Evolutionary conservation across 768 basidiomycete species (phyloP), one percentile per base, ranked within the genome.

Genomic region (Melanogaster broomeanus): DNA sequence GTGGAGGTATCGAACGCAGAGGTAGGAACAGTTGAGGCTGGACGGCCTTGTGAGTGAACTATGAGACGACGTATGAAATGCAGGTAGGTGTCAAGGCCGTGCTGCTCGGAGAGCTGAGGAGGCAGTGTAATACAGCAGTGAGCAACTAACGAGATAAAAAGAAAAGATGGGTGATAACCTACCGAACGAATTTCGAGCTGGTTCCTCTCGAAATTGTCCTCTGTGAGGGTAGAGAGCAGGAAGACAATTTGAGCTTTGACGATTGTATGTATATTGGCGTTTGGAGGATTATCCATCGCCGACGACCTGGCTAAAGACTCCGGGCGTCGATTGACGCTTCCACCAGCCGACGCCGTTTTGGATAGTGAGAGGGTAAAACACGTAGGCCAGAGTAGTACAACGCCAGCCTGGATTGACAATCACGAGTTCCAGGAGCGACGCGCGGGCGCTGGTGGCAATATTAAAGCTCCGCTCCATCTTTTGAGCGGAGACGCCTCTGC

Each of bases 221-320:
- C 96, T 52, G 92, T 93, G 55, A 98, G 83, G 24, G 93, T 98
- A 25, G 92, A 93, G 59, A 99, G 82, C 52, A 98, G 81, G 74
- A 99, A 98, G 60, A 96, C 94, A 67, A 99, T 95, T 79, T 99
- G 95, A 53, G 95, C 90, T 74, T 90, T 91, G 75, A 93, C 91
- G 71, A 93, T 93, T 68, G 89, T 92, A 72, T 91, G 85, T 66
- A 93, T 90, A 71, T 90, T 90, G 69, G 87, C 85, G 67, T 72
- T 85, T 73, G 87, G 82, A 78, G 87, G 83, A 68, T 82, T 88
- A 77, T 90, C 89, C 89, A 90, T 90, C 74, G 85, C 82, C 76
- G 86, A 85, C 62, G 77, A 76, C 85, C 87, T 85, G 77, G 80
- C 79, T 73, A 82, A 80, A 72, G 83, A 84, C 80, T 83, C 82